These are phyloP conservation scores for Vitellaria paradoxa DNA, from an alignment of 179 eudicot genomes.

Conservation along the genomic window DNA sequence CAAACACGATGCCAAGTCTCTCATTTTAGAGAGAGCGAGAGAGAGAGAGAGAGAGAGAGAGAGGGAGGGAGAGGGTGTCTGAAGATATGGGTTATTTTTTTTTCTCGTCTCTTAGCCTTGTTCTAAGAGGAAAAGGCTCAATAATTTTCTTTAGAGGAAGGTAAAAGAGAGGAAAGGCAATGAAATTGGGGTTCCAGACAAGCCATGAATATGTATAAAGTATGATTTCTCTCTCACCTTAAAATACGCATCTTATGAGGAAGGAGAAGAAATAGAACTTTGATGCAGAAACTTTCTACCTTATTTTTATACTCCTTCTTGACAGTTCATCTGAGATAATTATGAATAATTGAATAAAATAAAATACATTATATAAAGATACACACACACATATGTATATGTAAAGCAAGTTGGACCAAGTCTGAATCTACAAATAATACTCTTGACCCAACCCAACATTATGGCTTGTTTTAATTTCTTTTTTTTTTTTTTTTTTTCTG, in stretches of 20 bases:
- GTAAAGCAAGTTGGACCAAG: conserved; percentile 4
- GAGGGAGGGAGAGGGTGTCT: conserved; percentile 6
- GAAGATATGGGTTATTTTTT: background rate
- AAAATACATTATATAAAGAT: background rate
- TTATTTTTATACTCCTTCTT: conserved; percentile 11
- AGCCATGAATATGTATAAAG: conserved; percentile 9
- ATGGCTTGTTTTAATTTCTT: too few species aligned
- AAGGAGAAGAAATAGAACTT: background rate
- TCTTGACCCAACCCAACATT: too few species aligned
- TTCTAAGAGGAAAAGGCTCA: background rate
- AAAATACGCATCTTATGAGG: conserved; percentile 14
- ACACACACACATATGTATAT: background rate
- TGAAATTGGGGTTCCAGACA: conserved; percentile 28
- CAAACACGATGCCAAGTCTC: conserved; percentile 33
- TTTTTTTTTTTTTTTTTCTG: background rate
- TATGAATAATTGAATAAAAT: background rate
- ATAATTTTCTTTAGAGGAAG: conserved; percentile 8
- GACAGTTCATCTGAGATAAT: conserved; percentile 28
- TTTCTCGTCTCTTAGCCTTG: background rate
- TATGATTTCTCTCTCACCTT: conserved; percentile 17
- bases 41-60: conserved; percentile 15
- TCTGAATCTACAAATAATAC: background rate
- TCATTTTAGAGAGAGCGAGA: conserved; percentile 13
- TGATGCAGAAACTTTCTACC: background rate
- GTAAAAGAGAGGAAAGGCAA: conserved; percentile 12